A percentile compares a stretch with the other conserved stretches of the same genome.
phyloP scores from a whole-genome alignment of 441 rosid species.

The Metrosideros polymorpha region DNA sequence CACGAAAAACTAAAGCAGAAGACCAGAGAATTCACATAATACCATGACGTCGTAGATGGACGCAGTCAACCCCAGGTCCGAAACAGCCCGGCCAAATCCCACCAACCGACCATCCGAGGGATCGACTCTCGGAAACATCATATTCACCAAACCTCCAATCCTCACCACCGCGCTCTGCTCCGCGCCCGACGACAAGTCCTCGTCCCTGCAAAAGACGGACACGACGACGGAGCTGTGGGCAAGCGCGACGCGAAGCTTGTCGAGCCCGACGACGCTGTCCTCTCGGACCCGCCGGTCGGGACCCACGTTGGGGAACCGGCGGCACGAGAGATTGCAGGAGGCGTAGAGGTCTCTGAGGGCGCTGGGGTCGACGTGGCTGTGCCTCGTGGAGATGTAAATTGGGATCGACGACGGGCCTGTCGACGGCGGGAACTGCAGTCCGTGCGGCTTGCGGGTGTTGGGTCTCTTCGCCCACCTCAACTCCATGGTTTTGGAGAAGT shows the following conservation, averaged over 20 bases:
- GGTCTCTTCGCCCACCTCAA: slow-evolving; percentile 39
- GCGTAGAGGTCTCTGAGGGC: slow-evolving; percentile 38
- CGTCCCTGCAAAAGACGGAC: slow-evolving; percentile 53
- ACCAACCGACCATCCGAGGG: slow-evolving; percentile 54
- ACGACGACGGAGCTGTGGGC: slow-evolving; percentile 49
- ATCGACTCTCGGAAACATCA: slow-evolving; percentile 25
- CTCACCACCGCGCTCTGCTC: slow-evolving; percentile 14
- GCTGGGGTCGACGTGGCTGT: slow-evolving; percentile 34
- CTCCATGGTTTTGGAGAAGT: slow-evolving; percentile 36
- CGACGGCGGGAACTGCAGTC: neutral
- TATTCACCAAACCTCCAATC: slow-evolving; percentile 29
- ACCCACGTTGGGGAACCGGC: slow-evolving; percentile 35
- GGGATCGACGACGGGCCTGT: slow-evolving; percentile 18
- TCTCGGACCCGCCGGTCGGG: slow-evolving; percentile 8
- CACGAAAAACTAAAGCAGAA: neutral
- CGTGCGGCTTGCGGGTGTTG: neutral
- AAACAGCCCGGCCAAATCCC: slow-evolving; percentile 86
- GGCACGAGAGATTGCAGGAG: slow-evolving; percentile 52
- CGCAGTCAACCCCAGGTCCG: slow-evolving; percentile 77
- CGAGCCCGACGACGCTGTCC: slow-evolving; percentile 22
- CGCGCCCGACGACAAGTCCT: slow-evolving; percentile 4
- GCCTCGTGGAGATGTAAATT: slow-evolving; percentile 51
- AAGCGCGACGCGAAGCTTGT: slow-evolving; percentile 57
- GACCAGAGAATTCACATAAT: neutral
- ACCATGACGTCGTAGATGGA: slow-evolving; percentile 80